A percentile compares a stretch with the other conserved stretches of the same genome.
phyloP scores from a whole-genome alignment of 768 basidiomycete genomes.

The Lactarius quietus region DNA sequence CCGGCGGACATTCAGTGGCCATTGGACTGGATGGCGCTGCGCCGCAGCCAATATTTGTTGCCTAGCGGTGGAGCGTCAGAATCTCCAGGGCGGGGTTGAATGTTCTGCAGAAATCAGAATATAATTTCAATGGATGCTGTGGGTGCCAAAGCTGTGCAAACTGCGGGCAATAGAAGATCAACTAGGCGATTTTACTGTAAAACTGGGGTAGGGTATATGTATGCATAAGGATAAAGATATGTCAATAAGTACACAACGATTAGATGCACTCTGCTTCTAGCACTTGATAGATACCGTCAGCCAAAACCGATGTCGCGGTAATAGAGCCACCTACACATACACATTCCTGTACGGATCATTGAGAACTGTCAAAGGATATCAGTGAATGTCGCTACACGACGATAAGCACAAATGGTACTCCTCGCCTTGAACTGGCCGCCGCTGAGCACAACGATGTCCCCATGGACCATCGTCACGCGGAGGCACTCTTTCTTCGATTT shows the following conservation, averaged over 20 bases:
- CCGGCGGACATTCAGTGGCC: not conserved
- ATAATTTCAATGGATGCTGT: not conserved
- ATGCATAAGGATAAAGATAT: conserved; percentile 14
- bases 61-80: not conserved
- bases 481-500: conserved; percentile 18
- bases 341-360: conserved; percentile 21
- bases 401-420: not conserved
- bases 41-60: not conserved
- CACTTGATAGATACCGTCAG: conserved; percentile 16
- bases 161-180: not conserved
- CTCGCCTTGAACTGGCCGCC: conserved; percentile 14
- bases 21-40: not conserved
- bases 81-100: not conserved
- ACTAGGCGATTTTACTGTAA: conserved; percentile 1
- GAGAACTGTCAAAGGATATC: conserved; percentile 1
- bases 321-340: conserved; percentile 20
- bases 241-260: not conserved
- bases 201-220: not conserved
- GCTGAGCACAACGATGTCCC: conserved; percentile 19
- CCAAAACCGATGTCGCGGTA: not conserved
- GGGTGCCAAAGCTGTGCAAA: not conserved
- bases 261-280: conserved; percentile 20
- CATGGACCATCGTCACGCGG: conserved; percentile 25
- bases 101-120: not conserved
- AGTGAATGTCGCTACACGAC: not conserved